These are phyloP conservation scores for Oryza meyeriana DNA, from an alignment of 176 grass and related monocot genomes.

Conservation along the genomic window DNA sequence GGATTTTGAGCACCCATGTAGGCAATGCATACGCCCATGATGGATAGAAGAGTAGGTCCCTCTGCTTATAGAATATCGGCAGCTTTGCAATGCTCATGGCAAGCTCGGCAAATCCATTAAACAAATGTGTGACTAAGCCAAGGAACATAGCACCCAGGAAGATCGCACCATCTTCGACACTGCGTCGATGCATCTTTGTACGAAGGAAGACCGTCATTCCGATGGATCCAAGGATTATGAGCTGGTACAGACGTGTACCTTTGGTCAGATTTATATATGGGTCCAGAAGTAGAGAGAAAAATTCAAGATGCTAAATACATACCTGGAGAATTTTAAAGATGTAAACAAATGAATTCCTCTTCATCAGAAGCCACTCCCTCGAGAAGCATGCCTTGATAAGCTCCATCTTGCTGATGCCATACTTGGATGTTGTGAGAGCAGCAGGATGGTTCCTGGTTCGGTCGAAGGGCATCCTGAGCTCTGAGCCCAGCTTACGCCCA, in stretches of 20 bases:
- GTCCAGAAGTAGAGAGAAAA: neutral
- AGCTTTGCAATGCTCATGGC: constrained; percentile 88
- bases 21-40: constrained; percentile 88
- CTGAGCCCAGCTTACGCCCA: constrained; percentile 50
- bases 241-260: constrained; percentile 40
- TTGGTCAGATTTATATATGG: neutral
- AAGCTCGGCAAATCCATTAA: constrained; percentile 90
- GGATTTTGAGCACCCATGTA: constrained; percentile 91
- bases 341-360: constrained; percentile 95
- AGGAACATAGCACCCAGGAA: constrained; percentile 90
- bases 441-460: constrained; percentile 77
- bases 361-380: constrained; percentile 97
- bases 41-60: constrained; percentile 90
- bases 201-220: constrained; percentile 93
- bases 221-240: constrained; percentile 88
- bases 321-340: constrained; percentile 95
- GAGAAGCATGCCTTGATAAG: constrained; percentile 66
- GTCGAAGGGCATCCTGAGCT: constrained; percentile 65
- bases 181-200: constrained; percentile 57
- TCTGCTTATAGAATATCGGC: constrained; percentile 95
- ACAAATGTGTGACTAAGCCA: constrained; percentile 90
- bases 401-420: constrained; percentile 73
- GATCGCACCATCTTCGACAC: constrained; percentile 69
- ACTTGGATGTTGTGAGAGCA: constrained; percentile 77
- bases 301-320: constrained; percentile 1